These are phyloP conservation scores for Podospora conica DNA, from an alignment of 495 filamentous ascomycete genomes.

Conservation along the genomic window DNA sequence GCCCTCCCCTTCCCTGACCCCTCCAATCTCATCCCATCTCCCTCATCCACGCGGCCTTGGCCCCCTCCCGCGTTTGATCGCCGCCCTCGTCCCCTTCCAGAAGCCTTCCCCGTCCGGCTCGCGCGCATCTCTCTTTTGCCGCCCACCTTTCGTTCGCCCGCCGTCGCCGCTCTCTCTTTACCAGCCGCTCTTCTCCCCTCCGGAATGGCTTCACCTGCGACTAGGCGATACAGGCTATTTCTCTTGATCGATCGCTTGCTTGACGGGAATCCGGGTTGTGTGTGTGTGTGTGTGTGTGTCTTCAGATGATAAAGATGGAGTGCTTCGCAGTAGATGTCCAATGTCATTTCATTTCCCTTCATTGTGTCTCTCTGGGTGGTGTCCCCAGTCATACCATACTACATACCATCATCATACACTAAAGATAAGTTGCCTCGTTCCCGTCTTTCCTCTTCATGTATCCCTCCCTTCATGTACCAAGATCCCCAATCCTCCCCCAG, in stretches of 20 bases:
- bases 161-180: neutral
- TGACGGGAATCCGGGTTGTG: neutral
- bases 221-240: neutral
- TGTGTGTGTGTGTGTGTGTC: neutral
- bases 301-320: neutral
- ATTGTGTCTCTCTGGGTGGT: neutral
- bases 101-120: neutral
- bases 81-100: neutral
- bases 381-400: neutral
- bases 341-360: neutral
- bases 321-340: neutral
- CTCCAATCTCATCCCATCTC: neutral
- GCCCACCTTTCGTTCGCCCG: neutral
- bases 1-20: too few species aligned
- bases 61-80: neutral
- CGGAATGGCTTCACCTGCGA: neutral
- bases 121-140: neutral
- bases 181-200: neutral
- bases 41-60: neutral
- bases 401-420: neutral
- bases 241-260: too few species aligned
- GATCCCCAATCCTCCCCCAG: neutral
- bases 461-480: neutral
- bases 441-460: neutral
- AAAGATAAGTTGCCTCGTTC: neutral